Percentiles rank a stretch among this genome's conserved stretches.
These are phyloP conservation scores for Neonectria neomacrospora DNA, from an alignment of 2,329 filamentous ascomycete species.

Conservation along the genomic window DNA sequence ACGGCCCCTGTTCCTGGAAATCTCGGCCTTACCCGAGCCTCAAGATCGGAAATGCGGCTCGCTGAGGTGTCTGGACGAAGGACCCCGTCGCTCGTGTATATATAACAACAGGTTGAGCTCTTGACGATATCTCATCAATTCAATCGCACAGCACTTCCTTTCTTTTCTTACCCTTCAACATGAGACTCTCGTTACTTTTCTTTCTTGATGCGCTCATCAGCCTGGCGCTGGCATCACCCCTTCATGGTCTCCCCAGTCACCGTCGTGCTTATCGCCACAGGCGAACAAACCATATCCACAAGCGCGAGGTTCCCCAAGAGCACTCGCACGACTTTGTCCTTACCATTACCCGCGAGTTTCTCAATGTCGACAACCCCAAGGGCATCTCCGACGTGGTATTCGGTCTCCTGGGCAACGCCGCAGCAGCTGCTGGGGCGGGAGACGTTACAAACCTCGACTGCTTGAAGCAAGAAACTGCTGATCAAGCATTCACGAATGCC, in stretches of 20 bases:
- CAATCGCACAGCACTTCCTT: background rate
- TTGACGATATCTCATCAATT: background rate
- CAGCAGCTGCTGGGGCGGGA: slow-evolving; percentile 57
- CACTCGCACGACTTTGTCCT: slow-evolving; percentile 65
- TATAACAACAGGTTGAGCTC: background rate
- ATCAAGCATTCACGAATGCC: slow-evolving; percentile 70
- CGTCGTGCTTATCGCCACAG: background rate
- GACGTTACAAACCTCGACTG: slow-evolving; percentile 56
- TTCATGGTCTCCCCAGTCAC: slow-evolving; percentile 13
- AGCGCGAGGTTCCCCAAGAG: slow-evolving; percentile 65
- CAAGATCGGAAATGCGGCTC: slow-evolving; percentile 2
- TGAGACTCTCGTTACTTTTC: slow-evolving; percentile 29
- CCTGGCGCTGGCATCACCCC: slow-evolving; percentile 33
- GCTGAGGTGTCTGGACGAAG: background rate
- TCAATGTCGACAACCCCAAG: slow-evolving; percentile 63
- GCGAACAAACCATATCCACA: slow-evolving; percentile 19
- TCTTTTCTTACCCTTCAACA: slow-evolving; percentile 14
- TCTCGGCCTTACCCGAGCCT: background rate
- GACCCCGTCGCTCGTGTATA: background rate
- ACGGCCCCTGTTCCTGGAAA: slow-evolving; percentile 9
- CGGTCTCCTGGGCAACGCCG: slow-evolving; percentile 55
- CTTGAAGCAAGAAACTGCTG: slow-evolving; percentile 61
- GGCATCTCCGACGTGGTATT: slow-evolving; percentile 64
- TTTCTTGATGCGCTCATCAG: slow-evolving; percentile 27
- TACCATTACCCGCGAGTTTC: slow-evolving; percentile 53